phyloP scores from a whole-genome alignment of 352 stramenopile genomes.

The Blastocystis sp. region DNA sequence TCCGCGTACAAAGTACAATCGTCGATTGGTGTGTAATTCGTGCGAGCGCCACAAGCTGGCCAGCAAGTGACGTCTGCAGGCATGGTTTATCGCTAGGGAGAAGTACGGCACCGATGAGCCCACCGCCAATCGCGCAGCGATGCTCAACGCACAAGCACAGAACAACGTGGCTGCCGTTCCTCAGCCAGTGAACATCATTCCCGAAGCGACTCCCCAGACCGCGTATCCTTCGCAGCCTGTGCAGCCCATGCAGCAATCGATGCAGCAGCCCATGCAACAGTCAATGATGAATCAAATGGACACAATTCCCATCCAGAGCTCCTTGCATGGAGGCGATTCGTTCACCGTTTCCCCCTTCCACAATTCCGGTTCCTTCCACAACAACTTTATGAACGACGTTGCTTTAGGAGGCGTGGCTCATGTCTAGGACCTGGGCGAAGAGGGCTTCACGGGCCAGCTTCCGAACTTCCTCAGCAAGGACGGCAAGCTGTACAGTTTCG shows the following conservation, averaged over 20 bases:
- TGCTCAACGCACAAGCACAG: not conserved
- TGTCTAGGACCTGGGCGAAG: not conserved
- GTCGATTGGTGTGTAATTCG: conserved; percentile 73
- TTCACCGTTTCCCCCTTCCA: not conserved
- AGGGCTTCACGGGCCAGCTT: not conserved
- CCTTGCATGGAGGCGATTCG: not conserved
- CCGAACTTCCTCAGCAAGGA: conserved; percentile 72
- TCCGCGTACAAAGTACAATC: conserved; percentile 74
- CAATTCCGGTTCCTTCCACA: conserved; percentile 9
- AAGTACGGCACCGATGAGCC: conserved; percentile 66
- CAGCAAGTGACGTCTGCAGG: conserved; percentile 18
- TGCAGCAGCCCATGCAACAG: not conserved
- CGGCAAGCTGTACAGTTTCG: conserved; percentile 69
- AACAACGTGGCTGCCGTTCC: not conserved
- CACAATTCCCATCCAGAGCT: not conserved
- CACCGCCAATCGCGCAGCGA: conserved; percentile 11
- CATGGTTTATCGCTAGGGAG: not conserved
- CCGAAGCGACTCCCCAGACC: not conserved
- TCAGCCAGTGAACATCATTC: not conserved
- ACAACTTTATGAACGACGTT: conserved; percentile 23
- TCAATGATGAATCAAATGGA: not conserved
- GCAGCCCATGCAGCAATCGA: not conserved
- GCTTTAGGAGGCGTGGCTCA: not conserved
- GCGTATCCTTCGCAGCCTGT: too few species aligned
- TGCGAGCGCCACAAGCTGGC: conserved; percentile 73